Conservation (phyloP, 1,284 basidiomycete genomes). For the Rhodotorula glutinis region DNA sequence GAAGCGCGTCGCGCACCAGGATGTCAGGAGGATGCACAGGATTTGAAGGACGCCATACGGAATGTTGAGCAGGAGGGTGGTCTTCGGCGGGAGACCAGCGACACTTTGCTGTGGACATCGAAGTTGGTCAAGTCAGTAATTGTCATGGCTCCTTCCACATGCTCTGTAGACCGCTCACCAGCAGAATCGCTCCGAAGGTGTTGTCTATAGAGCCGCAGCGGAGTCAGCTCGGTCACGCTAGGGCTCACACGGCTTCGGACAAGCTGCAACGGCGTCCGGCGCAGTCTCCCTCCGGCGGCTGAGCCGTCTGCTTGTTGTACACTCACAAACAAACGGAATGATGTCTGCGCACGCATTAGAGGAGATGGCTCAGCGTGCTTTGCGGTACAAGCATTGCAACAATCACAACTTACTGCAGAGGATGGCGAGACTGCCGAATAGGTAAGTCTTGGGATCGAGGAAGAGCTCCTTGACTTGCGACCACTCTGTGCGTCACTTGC, state of each 20-base stretch:
- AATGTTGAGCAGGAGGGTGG: slow-evolving; percentile 50
- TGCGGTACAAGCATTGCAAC: too few relatives aligned
- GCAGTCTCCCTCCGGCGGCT: too few relatives aligned
- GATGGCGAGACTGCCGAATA: slow-evolving; percentile 45
- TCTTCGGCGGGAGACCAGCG: slow-evolving; percentile 44
- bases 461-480: slow-evolving; percentile 48
- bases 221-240: too few relatives aligned
- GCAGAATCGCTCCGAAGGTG: slow-evolving; percentile 45
- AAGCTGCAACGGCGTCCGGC: too few relatives aligned
- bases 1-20: slow-evolving; percentile 45
- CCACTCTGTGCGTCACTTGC: slow-evolving; percentile 37
- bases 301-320: too few relatives aligned
- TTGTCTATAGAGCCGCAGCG: slow-evolving; percentile 8
- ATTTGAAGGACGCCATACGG: slow-evolving; percentile 49
- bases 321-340: slow-evolving; percentile 10
- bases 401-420: slow-evolving; percentile 7
- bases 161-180: slow-evolving; percentile 23
- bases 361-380: too few relatives aligned
- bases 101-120: too few relatives aligned
- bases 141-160: too few relatives aligned
- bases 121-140: too few relatives aligned
- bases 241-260: too few relatives aligned
- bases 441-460: slow-evolving; percentile 48
- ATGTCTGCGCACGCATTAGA: slow-evolving; percentile 6
- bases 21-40: slow-evolving; percentile 44